Percentiles rank a stretch among this genome's conserved stretches.
These are phyloP conservation scores for Volutella citrinella DNA, from an alignment of 2,329 filamentous ascomycete genomes.

Conservation along the genomic window DNA sequence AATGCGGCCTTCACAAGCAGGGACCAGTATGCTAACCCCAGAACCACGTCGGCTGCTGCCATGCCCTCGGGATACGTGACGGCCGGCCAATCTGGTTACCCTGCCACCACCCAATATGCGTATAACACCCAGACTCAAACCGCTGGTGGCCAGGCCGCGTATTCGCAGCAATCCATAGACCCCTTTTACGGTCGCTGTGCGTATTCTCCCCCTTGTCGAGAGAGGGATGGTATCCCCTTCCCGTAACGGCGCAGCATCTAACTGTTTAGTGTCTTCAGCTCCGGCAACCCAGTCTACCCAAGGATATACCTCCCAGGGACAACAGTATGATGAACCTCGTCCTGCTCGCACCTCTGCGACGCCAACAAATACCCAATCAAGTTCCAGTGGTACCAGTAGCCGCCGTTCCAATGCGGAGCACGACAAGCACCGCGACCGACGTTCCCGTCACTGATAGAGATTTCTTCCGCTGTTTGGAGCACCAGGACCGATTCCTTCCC, in stretches of 20 bases:
- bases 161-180: conserved; percentile 47
- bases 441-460: conserved; percentile 35
- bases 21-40: conserved; percentile 32
- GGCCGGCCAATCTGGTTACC: conserved; percentile 29
- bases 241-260: no score
- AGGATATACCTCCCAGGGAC: conserved; percentile 43
- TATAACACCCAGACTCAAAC: conserved; percentile 36
- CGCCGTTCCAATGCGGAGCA: conserved; percentile 42
- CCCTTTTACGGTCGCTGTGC: conserved; percentile 59
- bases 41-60: conserved; percentile 27
- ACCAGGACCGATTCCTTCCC: conserved; percentile 17
- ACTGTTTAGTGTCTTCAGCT: conserved; percentile 53
- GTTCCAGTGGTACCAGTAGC: conserved; percentile 33
- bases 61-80: conserved; percentile 33
- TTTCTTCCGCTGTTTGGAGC: conserved; percentile 17
- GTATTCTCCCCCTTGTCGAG: no score
- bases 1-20: no score
- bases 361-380: conserved; percentile 38
- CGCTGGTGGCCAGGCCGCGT: conserved; percentile 30
- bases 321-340: conserved; percentile 51
- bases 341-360: conserved; percentile 35
- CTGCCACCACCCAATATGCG: conserved; percentile 29
- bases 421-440: conserved; percentile 40
- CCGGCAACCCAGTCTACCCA: conserved; percentile 42
- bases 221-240: no score